These are phyloP conservation scores for Arthrobotrys entomopaga DNA, from an alignment of 2,329 filamentous ascomycete genomes.

Conservation along the genomic window DNA sequence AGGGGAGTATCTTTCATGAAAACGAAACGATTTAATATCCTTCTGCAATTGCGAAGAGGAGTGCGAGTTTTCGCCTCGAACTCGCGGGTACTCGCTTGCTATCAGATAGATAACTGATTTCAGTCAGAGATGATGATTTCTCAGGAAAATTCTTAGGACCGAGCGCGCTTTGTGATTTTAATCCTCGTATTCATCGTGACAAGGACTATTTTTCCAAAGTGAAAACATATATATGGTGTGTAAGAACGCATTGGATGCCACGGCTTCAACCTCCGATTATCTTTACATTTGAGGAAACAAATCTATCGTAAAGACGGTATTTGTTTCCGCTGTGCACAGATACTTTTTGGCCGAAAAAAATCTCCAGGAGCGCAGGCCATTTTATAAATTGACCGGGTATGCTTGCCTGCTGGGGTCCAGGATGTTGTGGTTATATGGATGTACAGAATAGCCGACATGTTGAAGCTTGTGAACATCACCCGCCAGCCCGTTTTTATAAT, in stretches of 20 bases:
- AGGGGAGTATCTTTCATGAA: no score
- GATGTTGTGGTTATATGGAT: conserved; percentile 45
- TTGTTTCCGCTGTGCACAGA: conserved; percentile 46
- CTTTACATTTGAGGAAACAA: conserved; percentile 16
- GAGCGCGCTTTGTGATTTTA: neutral
- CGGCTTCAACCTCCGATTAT: conserved; percentile 43
- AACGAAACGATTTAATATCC: no score
- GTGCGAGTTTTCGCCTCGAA: no score
- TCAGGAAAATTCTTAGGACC: no score
- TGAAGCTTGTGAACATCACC: conserved; percentile 21
- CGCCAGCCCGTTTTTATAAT: conserved; percentile 48
- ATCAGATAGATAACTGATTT: no score
- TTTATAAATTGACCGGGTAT: conserved; percentile 24
- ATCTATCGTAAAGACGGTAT: conserved; percentile 53
- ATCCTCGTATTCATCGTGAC: conserved; percentile 25
- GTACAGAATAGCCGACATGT: conserved; percentile 53
- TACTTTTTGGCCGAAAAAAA: conserved; percentile 24
- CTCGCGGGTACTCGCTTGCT: no score
- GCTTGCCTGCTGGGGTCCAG: conserved; percentile 26
- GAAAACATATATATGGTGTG: conserved; percentile 4
- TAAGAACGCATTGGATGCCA: conserved; percentile 13
- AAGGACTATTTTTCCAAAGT: conserved; percentile 19
- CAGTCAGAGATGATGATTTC: no score
- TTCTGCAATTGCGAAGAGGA: no score
- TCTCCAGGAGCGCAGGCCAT: conserved; percentile 12